A percentile compares a stretch with the other conserved stretches of the same genome.
These are phyloP conservation scores for Blastobotrys buckinghamii DNA, from an alignment of 1,139 yeast species.

Conservation along the genomic window DNA sequence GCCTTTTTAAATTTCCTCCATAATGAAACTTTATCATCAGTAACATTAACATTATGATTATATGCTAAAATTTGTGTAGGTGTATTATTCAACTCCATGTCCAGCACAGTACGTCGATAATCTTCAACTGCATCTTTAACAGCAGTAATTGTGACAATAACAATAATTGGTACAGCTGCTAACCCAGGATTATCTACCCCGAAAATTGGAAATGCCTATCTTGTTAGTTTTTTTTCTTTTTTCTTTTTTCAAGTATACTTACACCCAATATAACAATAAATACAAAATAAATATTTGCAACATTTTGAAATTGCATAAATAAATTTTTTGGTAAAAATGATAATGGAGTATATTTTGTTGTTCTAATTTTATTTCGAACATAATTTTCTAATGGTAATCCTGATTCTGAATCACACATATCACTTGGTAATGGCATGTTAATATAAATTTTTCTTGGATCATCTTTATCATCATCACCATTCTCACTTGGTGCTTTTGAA, in stretches of 20 bases:
- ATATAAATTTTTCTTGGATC: constrained; percentile 37
- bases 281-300: constrained; percentile 86
- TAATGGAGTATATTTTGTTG: constrained; percentile 91
- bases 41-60: constrained; percentile 67
- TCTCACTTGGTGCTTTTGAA: background rate
- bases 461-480: background rate
- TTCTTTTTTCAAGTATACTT: constrained; percentile 7
- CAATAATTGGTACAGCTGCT: constrained; percentile 90
- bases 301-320: constrained; percentile 70
- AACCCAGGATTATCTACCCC: constrained; percentile 89
- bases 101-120: constrained; percentile 74
- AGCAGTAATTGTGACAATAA: constrained; percentile 83
- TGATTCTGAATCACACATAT: constrained; percentile 49
- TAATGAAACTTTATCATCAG: constrained; percentile 53
- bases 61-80: constrained; percentile 73
- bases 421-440: constrained; percentile 64
- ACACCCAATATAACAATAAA: constrained; percentile 70
- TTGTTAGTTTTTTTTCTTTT: constrained; percentile 1
- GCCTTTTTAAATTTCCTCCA: constrained; percentile 66
- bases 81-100: constrained; percentile 81
- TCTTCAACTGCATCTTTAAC: constrained; percentile 93
- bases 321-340: constrained; percentile 84
- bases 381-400: constrained; percentile 55
- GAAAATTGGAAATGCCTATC: constrained; percentile 60
- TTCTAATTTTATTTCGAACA: constrained; percentile 87